These are phyloP conservation scores for Cladophialophora exuberans DNA, from an alignment of 2,329 filamentous ascomycete species.

Conservation along the genomic window DNA sequence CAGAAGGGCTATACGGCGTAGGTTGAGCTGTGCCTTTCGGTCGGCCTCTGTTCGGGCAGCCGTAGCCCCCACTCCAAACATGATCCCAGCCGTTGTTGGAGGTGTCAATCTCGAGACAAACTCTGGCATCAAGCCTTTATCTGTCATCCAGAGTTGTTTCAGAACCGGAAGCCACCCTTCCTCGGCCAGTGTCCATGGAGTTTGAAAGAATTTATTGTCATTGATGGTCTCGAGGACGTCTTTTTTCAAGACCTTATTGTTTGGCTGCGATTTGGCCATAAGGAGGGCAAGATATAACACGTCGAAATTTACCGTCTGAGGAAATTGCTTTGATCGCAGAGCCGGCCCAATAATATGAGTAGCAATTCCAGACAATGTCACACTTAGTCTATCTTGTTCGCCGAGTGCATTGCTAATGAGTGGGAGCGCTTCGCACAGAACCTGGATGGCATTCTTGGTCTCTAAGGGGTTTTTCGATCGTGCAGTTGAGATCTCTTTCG, in stretches of 20 bases:
- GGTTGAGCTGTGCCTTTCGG: slow-evolving; percentile 84
- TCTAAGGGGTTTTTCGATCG: slow-evolving; percentile 35
- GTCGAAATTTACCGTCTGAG: slow-evolving; percentile 75
- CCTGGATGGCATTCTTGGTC: slow-evolving; percentile 73
- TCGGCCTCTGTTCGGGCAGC: slow-evolving; percentile 94
- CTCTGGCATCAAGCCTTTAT: slow-evolving; percentile 87
- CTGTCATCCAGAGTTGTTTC: slow-evolving; percentile 78
- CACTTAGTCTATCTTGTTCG: slow-evolving; percentile 80
- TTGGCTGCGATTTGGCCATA: slow-evolving; percentile 74
- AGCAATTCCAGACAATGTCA: slow-evolving; percentile 78
- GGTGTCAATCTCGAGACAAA: slow-evolving; percentile 76
- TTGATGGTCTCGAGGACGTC: slow-evolving; percentile 92
- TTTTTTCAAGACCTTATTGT: slow-evolving; percentile 89
- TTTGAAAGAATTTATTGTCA: slow-evolving; percentile 82
- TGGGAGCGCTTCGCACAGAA: slow-evolving; percentile 77
- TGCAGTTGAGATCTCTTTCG: slow-evolving; percentile 25
- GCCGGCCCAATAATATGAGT: slow-evolving; percentile 79
- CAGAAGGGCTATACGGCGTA: slow-evolving; percentile 79
- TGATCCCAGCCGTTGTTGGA: slow-evolving; percentile 90
- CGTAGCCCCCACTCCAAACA: slow-evolving; percentile 96
- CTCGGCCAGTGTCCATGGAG: slow-evolving; percentile 65
- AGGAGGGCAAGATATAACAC: slow-evolving; percentile 75
- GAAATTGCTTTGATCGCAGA: slow-evolving; percentile 82
- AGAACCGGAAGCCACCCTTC: slow-evolving; percentile 81
- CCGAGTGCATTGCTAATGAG: slow-evolving; percentile 81